Percentiles rank a stretch among this genome's conserved stretches.
Evolutionary conservation across 805 yeast genomes (phyloP).

Genomic region (Lachancea nothofagi): DNA sequence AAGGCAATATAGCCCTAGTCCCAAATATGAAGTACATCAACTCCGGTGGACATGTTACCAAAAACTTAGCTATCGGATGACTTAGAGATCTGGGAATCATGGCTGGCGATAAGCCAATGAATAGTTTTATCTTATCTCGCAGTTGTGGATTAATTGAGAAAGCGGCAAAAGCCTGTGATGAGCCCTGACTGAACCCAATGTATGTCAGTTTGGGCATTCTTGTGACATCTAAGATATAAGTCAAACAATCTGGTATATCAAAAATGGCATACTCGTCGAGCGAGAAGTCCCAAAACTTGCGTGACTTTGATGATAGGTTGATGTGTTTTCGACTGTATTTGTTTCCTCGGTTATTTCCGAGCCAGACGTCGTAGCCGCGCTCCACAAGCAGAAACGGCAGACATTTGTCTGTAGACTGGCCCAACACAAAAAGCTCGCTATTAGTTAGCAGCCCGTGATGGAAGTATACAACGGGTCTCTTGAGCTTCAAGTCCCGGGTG

Average conservation of each 20-base stretch:
- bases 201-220: constrained; percentile 43
- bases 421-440: constrained; percentile 82
- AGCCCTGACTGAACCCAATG: constrained; percentile 82
- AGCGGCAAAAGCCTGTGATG: constrained; percentile 80
- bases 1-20: constrained; percentile 58
- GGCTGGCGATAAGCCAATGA: constrained; percentile 82
- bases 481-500: background rate
- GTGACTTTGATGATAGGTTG: constrained; percentile 22
- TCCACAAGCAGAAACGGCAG: constrained; percentile 43
- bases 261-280: constrained; percentile 78
- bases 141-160: constrained; percentile 53
- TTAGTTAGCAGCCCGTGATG: constrained; percentile 82
- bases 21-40: constrained; percentile 63
- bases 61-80: constrained; percentile 60
- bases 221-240: constrained; percentile 58
- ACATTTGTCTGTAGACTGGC: constrained; percentile 53
- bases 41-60: constrained; percentile 65
- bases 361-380: constrained; percentile 80
- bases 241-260: constrained; percentile 74
- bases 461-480: constrained; percentile 52
- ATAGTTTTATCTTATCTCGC: constrained; percentile 42
- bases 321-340: constrained; percentile 23
- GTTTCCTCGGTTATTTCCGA: constrained; percentile 78
- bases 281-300: constrained; percentile 74
- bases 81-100: constrained; percentile 76